A percentile compares a stretch with the other conserved stretches of the same genome.
Conservation (phyloP, 208 protist species). For the Angomonas deanei region DNA sequence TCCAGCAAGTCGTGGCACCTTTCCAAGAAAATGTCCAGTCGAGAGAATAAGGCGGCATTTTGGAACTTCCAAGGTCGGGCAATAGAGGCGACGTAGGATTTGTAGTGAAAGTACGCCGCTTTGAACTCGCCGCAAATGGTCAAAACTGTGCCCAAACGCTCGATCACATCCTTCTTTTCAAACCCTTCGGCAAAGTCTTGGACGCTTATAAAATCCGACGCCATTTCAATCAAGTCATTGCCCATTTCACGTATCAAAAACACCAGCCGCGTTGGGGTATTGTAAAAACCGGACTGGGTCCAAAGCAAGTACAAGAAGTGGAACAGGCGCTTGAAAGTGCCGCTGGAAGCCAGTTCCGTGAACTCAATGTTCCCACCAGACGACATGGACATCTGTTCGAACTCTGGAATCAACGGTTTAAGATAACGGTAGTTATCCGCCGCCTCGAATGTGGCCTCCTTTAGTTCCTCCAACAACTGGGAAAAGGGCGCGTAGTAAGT, state of each 20-base stretch:
- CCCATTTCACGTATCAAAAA: constrained; percentile 93
- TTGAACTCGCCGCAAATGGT: constrained; percentile 91
- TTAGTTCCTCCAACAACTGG: constrained; percentile 86
- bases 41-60: constrained; percentile 92
- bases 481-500: constrained; percentile 88
- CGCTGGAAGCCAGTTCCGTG: constrained; percentile 65
- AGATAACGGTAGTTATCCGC: constrained; percentile 91
- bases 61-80: constrained; percentile 92
- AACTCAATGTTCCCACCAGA: constrained; percentile 59
- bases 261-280: constrained; percentile 87
- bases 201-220: constrained; percentile 84
- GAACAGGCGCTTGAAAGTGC: constrained; percentile 87
- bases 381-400: constrained; percentile 71
- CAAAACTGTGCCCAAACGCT: constrained; percentile 79
- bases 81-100: constrained; percentile 74
- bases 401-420: constrained; percentile 80
- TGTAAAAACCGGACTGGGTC: constrained; percentile 92
- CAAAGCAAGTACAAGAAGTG: constrained; percentile 93
- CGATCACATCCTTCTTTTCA: constrained; percentile 92
- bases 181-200: constrained; percentile 89
- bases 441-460: constrained; percentile 80
- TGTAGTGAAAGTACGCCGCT: constrained; percentile 93
- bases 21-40: constrained; percentile 94
- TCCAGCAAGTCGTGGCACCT: constrained; percentile 95
- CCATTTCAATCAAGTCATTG: constrained; percentile 94